Evolutionary conservation across 768 basidiomycete species (phyloP).

Genomic region (Phlegmacium glaucopus): DNA sequence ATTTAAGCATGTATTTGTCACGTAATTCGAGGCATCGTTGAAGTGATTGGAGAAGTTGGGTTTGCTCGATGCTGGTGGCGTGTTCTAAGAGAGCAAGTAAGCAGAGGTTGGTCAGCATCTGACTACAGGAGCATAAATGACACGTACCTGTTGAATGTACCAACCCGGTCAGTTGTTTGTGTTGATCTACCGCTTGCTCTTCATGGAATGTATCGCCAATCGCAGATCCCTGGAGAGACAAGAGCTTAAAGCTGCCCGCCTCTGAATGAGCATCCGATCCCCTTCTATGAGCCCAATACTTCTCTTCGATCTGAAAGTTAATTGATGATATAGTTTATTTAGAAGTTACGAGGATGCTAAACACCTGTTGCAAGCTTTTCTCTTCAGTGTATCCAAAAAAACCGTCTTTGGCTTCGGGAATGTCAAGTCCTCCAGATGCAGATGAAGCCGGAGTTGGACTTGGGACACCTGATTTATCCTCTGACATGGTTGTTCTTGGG

Average conservation of each 20-base stretch:
- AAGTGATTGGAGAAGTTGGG: slow-evolving; percentile 64
- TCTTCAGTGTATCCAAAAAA: slow-evolving; percentile 83
- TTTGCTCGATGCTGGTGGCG: slow-evolving; percentile 42
- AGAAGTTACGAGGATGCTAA: slow-evolving; percentile 36
- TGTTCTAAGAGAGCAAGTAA: slow-evolving; percentile 21
- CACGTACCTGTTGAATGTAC: slow-evolving; percentile 26
- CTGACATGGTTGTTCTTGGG: slow-evolving; percentile 8
- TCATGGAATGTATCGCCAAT: slow-evolving; percentile 26
- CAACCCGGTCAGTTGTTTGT: slow-evolving; percentile 23
- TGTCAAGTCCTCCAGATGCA: slow-evolving; percentile 24
- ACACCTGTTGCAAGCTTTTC: slow-evolving; percentile 60
- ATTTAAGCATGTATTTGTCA: slow-evolving; percentile 91
- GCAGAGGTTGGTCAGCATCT: slow-evolving; percentile 2
- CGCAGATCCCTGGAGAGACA: slow-evolving; percentile 16
- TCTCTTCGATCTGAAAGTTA: slow-evolving; percentile 64
- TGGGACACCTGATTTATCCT: neutral
- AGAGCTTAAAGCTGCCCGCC: slow-evolving; percentile 33
- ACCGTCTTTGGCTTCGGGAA: slow-evolving; percentile 60
- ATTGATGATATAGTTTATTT: neutral
- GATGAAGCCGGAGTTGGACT: slow-evolving; percentile 3
- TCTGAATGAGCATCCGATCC: slow-evolving; percentile 52
- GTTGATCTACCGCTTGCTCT: slow-evolving; percentile 30
- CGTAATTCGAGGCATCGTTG: slow-evolving; percentile 85
- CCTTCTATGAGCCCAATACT: slow-evolving; percentile 63
- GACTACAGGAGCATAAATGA: neutral